Percentiles rank a stretch among this genome's conserved stretches.
These are phyloP conservation scores for Phytophthora colocasiae DNA, from an alignment of 352 stramenopile species.

Conservation along the genomic window DNA sequence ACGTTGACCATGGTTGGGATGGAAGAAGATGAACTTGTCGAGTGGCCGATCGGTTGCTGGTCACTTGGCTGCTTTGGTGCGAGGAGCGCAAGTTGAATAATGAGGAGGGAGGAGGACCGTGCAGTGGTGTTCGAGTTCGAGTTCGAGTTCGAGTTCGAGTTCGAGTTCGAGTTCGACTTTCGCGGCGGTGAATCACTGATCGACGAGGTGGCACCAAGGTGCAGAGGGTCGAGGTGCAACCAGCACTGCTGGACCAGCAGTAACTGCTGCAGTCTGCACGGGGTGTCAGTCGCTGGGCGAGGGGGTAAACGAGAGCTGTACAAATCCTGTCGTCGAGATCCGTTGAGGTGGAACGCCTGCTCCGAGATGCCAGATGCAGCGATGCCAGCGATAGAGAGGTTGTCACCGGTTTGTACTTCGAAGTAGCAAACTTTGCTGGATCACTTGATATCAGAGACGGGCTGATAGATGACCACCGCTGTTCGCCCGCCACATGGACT, in stretches of 20 bases:
- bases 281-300: background rate
- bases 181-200: background rate
- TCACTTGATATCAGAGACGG: conserved; percentile 7
- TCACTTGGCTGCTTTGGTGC: conserved; percentile 1
- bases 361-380: conserved; percentile 21
- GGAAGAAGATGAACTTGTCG: background rate
- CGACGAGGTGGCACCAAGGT: too few species aligned
- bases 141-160: too few species aligned
- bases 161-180: background rate
- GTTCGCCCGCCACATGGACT: conserved; percentile 10
- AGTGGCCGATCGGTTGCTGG: background rate
- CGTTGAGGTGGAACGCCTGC: conserved; percentile 11
- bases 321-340: conserved; percentile 28
- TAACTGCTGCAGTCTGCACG: background rate
- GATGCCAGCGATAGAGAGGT: conserved; percentile 7
- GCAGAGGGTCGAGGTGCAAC: conserved; percentile 13
- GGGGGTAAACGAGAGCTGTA: background rate
- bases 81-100: conserved; percentile 23
- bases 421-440: background rate
- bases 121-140: background rate
- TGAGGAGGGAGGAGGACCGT: conserved; percentile 3
- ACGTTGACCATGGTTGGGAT: conserved; percentile 19
- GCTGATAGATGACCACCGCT: conserved; percentile 11
- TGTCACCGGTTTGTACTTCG: background rate
- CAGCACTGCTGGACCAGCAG: background rate